Evolutionary conservation across 2,329 filamentous ascomycete genomes (phyloP), one percentile per base, ranked within the genome.

Genomic region (Exophiala bonariae): DNA sequence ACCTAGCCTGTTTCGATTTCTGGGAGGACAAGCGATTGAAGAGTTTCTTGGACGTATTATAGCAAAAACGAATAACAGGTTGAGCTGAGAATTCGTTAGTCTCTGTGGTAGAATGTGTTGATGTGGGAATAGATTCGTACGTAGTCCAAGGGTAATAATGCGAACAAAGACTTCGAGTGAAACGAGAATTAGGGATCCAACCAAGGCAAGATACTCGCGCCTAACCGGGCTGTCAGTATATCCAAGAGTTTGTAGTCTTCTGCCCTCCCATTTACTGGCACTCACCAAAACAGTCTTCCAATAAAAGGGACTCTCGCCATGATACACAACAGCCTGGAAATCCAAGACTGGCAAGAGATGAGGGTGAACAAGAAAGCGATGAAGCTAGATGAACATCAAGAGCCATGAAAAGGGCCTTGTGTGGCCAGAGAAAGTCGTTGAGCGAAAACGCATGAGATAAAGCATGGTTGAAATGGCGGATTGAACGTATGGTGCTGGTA

Each of bases 71-170:
- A 59, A 97, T 87, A 35, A 97, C 78, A 13, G 90, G 85, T 18
- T 83, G 80, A 19, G 92, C 86, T 89, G 66, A 10, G 26, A 32
- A 13, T 10, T 22, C 8, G 37, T 62, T 37, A 60, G 49, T 7
- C 31, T 20, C 9, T 38, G 34, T 33, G 9, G 34, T 34, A 3
- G 26, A 14, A 22, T 26, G 20, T 36, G 22, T 22, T 38, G 11
- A 6, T 26, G 23, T 11, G 23, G 6, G 23, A 11, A 31, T 47
- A 16, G 32, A 34, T 40, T 72, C 85, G 66, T 73, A 91, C 87
- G 93, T 33, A 99, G 79, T 28, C 89, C 88, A 52, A 96, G 80
- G 2, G 93, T 97, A 53, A 96, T 81, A 49, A 95, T 75, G 60
- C 92, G 84, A 60, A 96, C 86, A 51, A 95, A 63, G 47, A 84